A percentile compares a stretch with the other conserved stretches of the same genome.
These are phyloP conservation scores for Amniculicola lignicola DNA, from an alignment of 495 filamentous ascomycete species.

Conservation along the genomic window DNA sequence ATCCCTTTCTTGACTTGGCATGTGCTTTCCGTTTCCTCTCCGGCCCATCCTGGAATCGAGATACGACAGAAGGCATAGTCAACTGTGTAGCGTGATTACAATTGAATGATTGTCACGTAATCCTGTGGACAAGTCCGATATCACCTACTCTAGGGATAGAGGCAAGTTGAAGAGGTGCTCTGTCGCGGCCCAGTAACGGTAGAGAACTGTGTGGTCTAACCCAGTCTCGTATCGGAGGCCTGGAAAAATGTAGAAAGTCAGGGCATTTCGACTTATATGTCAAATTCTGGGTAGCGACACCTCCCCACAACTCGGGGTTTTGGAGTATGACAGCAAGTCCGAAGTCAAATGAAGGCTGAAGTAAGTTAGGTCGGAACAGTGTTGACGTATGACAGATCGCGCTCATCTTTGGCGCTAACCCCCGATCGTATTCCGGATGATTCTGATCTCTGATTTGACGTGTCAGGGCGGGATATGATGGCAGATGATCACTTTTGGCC, in stretches of 20 bases:
- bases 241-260: neutral
- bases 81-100: neutral
- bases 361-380: neutral
- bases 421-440: constrained; percentile 36
- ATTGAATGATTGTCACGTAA: neutral
- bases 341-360: neutral
- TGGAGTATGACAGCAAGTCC: neutral
- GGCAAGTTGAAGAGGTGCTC: neutral
- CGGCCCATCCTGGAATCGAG: constrained; percentile 2
- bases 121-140: neutral
- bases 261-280: neutral
- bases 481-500: too few species aligned
- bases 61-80: neutral
- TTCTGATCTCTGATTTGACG: too few species aligned
- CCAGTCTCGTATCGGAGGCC: constrained; percentile 7
- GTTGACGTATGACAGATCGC: neutral
- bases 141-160: neutral
- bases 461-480: too few species aligned
- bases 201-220: constrained; percentile 10
- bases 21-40: constrained; percentile 43
- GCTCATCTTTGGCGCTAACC: constrained; percentile 28
- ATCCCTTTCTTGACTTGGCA: constrained; percentile 46
- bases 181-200: neutral
- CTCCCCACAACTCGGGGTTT: neutral
- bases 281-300: neutral